Percentiles rank a stretch among this genome's conserved stretches.
Conservation (phyloP, 208 protist genomes). For the Leishmania tropica region DNA sequence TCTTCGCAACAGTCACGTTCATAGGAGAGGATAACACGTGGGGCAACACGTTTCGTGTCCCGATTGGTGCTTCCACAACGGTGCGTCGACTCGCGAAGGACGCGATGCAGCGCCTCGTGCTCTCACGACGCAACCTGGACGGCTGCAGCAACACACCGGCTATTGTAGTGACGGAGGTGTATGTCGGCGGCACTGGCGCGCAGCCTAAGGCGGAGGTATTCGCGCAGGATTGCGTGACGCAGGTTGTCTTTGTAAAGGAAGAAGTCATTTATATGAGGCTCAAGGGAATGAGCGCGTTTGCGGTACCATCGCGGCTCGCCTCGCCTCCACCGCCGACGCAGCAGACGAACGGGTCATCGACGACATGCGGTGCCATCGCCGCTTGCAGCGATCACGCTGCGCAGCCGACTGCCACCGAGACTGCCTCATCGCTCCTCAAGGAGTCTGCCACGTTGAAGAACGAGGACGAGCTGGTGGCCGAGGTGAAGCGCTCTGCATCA, state of each 20-base stretch:
- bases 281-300: constrained; percentile 1
- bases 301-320: constrained; percentile 9
- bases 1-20: constrained; percentile 84
- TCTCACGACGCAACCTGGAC: constrained; percentile 35
- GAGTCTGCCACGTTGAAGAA: neutral
- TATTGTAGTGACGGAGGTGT: constrained; percentile 73
- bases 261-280: constrained; percentile 80
- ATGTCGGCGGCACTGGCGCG: constrained; percentile 51
- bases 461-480: neutral
- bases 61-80: constrained; percentile 64
- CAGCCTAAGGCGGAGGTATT: constrained; percentile 77
- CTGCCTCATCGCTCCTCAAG: neutral
- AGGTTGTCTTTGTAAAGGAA: constrained; percentile 66
- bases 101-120: constrained; percentile 75
- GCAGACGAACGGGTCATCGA: neutral
- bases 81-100: constrained; percentile 83
- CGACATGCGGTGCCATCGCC: neutral
- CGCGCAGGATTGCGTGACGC: constrained; percentile 67
- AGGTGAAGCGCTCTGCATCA: neutral
- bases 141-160: constrained; percentile 17
- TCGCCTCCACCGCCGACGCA: constrained; percentile 10
- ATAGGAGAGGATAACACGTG: constrained; percentile 38
- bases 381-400: neutral
- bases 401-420: neutral
- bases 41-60: constrained; percentile 70